These are phyloP conservation scores for grape (Vitis vinifera) DNA, from an alignment of 164 flowering plant species.

Conservation along the genomic window DNA sequence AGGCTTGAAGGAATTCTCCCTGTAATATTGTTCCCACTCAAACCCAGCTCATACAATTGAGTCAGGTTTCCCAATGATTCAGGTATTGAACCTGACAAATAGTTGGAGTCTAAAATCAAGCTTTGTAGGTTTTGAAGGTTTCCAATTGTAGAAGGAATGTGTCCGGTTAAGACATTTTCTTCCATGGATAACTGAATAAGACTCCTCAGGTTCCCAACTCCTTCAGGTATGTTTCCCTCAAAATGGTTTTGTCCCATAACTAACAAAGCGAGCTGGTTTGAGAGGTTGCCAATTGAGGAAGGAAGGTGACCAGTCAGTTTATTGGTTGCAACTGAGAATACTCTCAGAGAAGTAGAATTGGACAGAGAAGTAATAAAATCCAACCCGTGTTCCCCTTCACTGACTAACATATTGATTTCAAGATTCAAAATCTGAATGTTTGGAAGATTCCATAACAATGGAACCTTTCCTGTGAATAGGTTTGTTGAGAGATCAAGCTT, in stretches of 20 bases:
- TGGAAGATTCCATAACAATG: slow-evolving; percentile 9
- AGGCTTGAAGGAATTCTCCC: slow-evolving; percentile 11
- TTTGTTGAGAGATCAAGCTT: slow-evolving; percentile 10
- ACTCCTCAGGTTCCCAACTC: slow-evolving; percentile 10
- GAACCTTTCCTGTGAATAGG: slow-evolving; percentile 9
- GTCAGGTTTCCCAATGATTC: slow-evolving; percentile 1
- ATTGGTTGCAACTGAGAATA: slow-evolving; percentile 2
- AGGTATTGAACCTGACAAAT: background rate
- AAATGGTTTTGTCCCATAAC: slow-evolving; percentile 12
- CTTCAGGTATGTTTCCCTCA: slow-evolving; percentile 13
- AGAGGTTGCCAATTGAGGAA: slow-evolving; percentile 8
- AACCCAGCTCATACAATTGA: slow-evolving; percentile 10
- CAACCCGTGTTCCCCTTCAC: slow-evolving; percentile 6
- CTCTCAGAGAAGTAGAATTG: slow-evolving; percentile 7
- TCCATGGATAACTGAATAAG: slow-evolving; percentile 5
- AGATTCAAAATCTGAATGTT: slow-evolving; percentile 1
- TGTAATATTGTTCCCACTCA: slow-evolving; percentile 9
- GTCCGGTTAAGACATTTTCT: slow-evolving; percentile 7
- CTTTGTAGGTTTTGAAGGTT: background rate
- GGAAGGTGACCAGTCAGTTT: slow-evolving; percentile 3
- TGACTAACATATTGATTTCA: slow-evolving; percentile 4
- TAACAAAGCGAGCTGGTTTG: slow-evolving; percentile 4
- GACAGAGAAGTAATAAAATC: slow-evolving; percentile 13
- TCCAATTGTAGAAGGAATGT: background rate
- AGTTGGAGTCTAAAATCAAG: background rate